Percentiles rank a stretch among this genome's conserved stretches.
Conservation (phyloP, 306 rosid genomes). For the Dicorynia guianensis region DNA sequence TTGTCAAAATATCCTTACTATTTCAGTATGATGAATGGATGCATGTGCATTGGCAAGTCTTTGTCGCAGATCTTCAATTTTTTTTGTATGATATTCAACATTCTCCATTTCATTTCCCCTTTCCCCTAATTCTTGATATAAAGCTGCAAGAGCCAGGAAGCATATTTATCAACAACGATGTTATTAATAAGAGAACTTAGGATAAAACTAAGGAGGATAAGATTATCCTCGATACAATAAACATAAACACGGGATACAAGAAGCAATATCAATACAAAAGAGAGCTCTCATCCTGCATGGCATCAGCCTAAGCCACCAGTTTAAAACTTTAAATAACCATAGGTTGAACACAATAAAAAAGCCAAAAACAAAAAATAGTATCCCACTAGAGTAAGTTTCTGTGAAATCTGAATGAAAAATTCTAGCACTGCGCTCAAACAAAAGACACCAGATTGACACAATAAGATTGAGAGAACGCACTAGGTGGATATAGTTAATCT, state of each 20-base stretch:
- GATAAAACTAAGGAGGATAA: conserved; percentile 1
- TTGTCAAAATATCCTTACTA: conserved; percentile 60
- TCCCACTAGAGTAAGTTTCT: background rate
- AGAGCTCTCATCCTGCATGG: background rate
- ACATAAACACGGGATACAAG: background rate
- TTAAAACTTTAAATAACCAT: background rate
- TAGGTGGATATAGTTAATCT: background rate
- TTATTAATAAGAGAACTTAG: background rate
- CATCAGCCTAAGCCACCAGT: background rate
- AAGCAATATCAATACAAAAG: conserved; percentile 12
- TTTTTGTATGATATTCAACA: conserved; percentile 73
- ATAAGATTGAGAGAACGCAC: background rate
- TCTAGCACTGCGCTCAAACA: conserved; percentile 7
- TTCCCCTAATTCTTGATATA: conserved; percentile 89
- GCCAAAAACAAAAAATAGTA: background rate
- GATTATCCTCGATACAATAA: background rate
- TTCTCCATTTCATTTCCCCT: conserved; percentile 94
- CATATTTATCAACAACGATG: background rate
- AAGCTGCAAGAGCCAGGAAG: conserved; percentile 57
- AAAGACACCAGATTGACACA: conserved; percentile 20
- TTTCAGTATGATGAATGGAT: conserved; percentile 84
- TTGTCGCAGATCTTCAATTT: conserved; percentile 70
- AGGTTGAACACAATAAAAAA: background rate
- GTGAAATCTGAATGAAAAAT: background rate
- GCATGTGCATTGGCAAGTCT: conserved; percentile 83